These are phyloP conservation scores for Pythium utonaiense DNA, from an alignment of 352 stramenopile species.

Conservation along the genomic window DNA sequence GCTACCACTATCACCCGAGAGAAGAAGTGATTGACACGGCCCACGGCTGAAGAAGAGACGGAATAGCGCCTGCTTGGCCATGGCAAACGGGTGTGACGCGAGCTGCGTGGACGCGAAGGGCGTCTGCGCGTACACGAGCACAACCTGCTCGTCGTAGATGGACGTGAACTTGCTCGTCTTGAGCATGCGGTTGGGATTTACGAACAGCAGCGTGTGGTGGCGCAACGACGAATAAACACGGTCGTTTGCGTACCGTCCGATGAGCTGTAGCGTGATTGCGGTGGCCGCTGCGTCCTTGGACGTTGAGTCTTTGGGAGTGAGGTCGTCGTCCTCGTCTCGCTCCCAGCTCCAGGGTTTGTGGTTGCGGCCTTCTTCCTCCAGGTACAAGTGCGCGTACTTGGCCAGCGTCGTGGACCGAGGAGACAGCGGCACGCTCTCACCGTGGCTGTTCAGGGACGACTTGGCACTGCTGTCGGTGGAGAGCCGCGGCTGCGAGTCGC, in stretches of 20 bases:
- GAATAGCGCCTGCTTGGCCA: conserved; percentile 61
- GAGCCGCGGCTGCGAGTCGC: conserved; percentile 2
- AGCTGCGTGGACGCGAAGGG: conserved; percentile 34
- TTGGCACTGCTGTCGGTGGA: conserved; percentile 12
- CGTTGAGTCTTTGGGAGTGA: conserved; percentile 10
- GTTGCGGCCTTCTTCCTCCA: conserved; percentile 52
- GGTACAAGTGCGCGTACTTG: conserved; percentile 78
- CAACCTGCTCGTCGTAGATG: conserved; percentile 80
- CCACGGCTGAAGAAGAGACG: conserved; percentile 36
- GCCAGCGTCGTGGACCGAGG: conserved; percentile 63
- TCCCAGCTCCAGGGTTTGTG: conserved; percentile 60
- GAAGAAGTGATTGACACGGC: conserved; percentile 32
- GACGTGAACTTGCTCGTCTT: conserved; percentile 75
- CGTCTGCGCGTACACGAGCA: conserved; percentile 56
- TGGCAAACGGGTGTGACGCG: conserved; percentile 66
- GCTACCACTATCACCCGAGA: conserved; percentile 67
- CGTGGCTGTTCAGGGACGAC: conserved; percentile 5
- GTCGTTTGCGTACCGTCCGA: conserved; percentile 38
- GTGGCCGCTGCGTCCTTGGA: neutral
- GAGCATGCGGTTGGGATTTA: conserved; percentile 73
- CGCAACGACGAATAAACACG: conserved; percentile 62
- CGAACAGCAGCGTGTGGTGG: conserved; percentile 56
- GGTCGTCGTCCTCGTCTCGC: conserved; percentile 37
- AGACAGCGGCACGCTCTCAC: conserved; percentile 27
- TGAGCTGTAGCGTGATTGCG: neutral